Evolutionary conservation across 75 land plant species (phyloP).

Genomic region (Chamaecyparis obtusa): DNA sequence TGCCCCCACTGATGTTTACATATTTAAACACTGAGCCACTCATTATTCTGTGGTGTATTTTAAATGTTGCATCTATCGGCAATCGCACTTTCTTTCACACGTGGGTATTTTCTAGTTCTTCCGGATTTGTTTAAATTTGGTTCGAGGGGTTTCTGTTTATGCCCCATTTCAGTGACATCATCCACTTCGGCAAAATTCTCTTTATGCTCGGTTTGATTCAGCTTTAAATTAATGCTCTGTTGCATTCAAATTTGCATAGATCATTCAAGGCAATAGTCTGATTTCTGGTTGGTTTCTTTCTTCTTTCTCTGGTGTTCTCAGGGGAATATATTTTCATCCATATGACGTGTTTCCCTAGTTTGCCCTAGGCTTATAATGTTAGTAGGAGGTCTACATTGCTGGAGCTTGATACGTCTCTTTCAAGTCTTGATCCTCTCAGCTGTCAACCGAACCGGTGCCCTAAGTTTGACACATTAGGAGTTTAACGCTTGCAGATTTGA

Average conservation of each 20-base stretch:
- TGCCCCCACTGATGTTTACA: background rate
- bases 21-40: background rate
- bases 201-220: background rate
- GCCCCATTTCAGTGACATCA: background rate
- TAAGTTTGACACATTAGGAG: background rate
- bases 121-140: background rate
- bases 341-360: background rate
- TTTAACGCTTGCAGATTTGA: background rate
- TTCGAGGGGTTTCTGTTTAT: background rate
- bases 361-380: background rate
- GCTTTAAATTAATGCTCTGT: background rate
- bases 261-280: background rate
- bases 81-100: background rate
- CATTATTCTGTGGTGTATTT: slow-evolving; percentile 1
- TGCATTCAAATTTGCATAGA: background rate
- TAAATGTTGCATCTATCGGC: background rate
- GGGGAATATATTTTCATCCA: background rate
- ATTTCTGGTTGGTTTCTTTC: background rate
- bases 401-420: background rate
- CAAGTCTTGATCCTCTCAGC: background rate
- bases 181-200: background rate
- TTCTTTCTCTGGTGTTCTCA: background rate
- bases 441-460: background rate
- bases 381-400: background rate
- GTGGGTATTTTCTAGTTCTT: background rate